These are phyloP conservation scores for Venturia pyrina DNA, from an alignment of 2,329 filamentous ascomycete species.

Conservation along the genomic window DNA sequence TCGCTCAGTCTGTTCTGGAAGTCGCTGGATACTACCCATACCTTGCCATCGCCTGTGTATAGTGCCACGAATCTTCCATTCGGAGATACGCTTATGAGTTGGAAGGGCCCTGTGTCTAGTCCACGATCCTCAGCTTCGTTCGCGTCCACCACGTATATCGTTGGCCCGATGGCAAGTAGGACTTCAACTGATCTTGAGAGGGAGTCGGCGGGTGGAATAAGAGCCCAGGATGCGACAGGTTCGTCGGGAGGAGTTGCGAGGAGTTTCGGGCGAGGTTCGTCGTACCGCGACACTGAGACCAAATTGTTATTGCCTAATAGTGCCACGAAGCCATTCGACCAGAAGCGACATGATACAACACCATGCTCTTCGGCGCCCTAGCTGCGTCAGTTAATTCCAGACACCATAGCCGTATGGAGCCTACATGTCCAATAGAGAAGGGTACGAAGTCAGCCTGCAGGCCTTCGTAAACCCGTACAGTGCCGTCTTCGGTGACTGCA, in stretches of 20 bases:
- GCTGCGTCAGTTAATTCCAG: background rate
- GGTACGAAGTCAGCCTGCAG: conserved; percentile 93
- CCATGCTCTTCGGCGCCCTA: conserved; percentile 76
- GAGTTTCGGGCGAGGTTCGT: conserved; percentile 78
- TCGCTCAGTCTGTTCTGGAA: conserved; percentile 89
- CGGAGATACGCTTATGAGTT: conserved; percentile 81
- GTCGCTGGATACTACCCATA: conserved; percentile 90
- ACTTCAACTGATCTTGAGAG: conserved; percentile 90
- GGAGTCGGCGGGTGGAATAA: conserved; percentile 80
- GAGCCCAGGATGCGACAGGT: conserved; percentile 74
- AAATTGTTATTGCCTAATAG: conserved; percentile 80
- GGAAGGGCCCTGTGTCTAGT: conserved; percentile 85
- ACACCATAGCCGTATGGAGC: conserved; percentile 11
- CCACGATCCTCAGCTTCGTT: conserved; percentile 85
- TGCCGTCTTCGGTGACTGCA: conserved; percentile 80
- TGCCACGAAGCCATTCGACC: conserved; percentile 84
- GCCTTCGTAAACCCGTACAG: conserved; percentile 80
- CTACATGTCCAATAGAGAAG: conserved; percentile 74
- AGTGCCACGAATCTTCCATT: conserved; percentile 82
- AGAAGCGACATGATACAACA: conserved; percentile 85
- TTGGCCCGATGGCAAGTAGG: conserved; percentile 72
- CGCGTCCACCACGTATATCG: conserved; percentile 77
- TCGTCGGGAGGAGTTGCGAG: conserved; percentile 70
- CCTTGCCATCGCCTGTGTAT: conserved; percentile 73
- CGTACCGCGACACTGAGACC: conserved; percentile 77